Percentiles rank a stretch among this genome's conserved stretches.
These are phyloP conservation scores for Lepidium africanum DNA, from an alignment of 345 rosid genomes.

Conservation along the genomic window DNA sequence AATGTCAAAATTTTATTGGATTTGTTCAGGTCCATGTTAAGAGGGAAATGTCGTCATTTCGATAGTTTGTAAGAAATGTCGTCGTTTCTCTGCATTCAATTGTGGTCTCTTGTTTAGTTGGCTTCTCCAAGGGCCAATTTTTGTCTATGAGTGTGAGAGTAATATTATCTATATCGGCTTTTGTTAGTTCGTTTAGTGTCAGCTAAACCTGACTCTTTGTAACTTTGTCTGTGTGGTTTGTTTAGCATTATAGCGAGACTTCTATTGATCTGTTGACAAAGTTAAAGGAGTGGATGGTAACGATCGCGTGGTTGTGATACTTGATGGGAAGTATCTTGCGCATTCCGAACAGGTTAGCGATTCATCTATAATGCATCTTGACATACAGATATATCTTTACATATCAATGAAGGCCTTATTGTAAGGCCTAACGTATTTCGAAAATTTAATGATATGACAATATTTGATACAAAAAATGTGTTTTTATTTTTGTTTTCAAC, in stretches of 20 bases:
- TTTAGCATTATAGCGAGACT: constrained; percentile 88
- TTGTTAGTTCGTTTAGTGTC: not conserved
- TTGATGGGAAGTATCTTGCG: constrained; percentile 86
- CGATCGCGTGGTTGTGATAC: constrained; percentile 66
- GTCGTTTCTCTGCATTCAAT: too few relatives aligned
- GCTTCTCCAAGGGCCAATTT: not conserved
- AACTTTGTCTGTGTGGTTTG: not conserved
- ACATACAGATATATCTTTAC: not conserved
- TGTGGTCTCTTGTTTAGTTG: not conserved
- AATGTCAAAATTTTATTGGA: not conserved
- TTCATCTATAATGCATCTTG: not conserved
- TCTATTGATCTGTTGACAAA: constrained; percentile 91
- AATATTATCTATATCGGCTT: not conserved
- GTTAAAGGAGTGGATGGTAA: constrained; percentile 79
- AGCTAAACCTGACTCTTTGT: not conserved
- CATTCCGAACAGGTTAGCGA: constrained; percentile 67
- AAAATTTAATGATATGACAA: too few relatives aligned
- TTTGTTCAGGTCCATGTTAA: not conserved
- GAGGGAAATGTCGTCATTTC: too few relatives aligned
- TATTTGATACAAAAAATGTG: too few relatives aligned
- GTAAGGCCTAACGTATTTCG: not conserved
- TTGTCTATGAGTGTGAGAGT: not conserved
- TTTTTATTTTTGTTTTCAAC: too few relatives aligned
- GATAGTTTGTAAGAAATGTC: too few relatives aligned
- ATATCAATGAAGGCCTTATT: too few relatives aligned